These are phyloP conservation scores for Penicillium sp. DNA, from an alignment of 2,329 filamentous ascomycete genomes.

Conservation along the genomic window DNA sequence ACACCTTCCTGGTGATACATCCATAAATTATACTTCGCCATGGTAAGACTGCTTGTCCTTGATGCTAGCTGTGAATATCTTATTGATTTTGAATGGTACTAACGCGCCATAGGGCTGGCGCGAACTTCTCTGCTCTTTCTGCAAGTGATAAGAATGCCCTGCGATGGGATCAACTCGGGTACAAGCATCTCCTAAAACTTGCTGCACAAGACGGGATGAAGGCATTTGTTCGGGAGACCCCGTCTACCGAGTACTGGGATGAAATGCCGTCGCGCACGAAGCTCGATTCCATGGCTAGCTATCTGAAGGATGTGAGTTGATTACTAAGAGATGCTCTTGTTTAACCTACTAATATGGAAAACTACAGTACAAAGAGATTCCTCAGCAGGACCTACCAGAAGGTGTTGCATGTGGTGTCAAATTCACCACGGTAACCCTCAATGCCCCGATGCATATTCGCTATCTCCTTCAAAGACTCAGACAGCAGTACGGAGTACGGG, in stretches of 20 bases:
- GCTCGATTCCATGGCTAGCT: constrained; percentile 42
- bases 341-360: neutral
- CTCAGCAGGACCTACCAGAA: constrained; percentile 27
- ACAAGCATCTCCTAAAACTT: constrained; percentile 40
- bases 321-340: neutral
- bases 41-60: constrained; percentile 23
- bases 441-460: constrained; percentile 37
- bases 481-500: neutral
- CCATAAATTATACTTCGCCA: constrained; percentile 43
- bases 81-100: neutral
- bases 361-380: neutral
- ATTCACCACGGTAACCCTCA: constrained; percentile 39
- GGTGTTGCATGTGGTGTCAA: constrained; percentile 36
- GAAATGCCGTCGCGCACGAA: constrained; percentile 40
- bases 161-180: constrained; percentile 44
- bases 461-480: constrained; percentile 29
- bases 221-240: constrained; percentile 28
- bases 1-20: constrained; percentile 42
- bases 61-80: neutral
- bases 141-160: constrained; percentile 43
- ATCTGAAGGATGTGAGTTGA: constrained; percentile 39
- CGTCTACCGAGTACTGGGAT: constrained; percentile 44
- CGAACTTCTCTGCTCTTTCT: constrained; percentile 47
- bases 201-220: constrained; percentile 5
- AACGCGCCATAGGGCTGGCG: constrained; percentile 35